Percentiles rank a stretch among this genome's conserved stretches.
These are phyloP conservation scores for Pelargonium nanum DNA, from an alignment of 345 rosid genomes.

Conservation along the genomic window DNA sequence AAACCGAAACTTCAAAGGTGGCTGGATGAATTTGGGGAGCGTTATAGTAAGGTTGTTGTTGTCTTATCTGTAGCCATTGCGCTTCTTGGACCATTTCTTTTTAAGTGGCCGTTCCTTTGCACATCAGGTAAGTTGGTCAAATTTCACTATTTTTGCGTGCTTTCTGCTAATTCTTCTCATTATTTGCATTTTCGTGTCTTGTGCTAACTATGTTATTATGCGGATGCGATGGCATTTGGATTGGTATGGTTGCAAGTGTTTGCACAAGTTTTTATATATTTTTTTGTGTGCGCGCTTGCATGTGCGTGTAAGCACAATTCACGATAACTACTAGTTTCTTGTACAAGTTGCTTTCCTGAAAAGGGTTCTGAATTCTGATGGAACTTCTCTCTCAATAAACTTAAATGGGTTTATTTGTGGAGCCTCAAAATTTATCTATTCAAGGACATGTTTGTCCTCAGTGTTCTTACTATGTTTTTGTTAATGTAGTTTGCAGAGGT, in stretches of 20 bases:
- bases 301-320: background rate
- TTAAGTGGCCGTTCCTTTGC: constrained; percentile 85
- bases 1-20: constrained; percentile 93
- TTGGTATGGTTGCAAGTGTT: background rate
- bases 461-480: constrained; percentile 1
- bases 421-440: background rate
- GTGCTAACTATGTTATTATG: background rate
- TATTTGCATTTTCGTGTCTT: constrained; percentile 2
- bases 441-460: background rate
- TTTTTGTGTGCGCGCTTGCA: background rate
- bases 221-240: background rate
- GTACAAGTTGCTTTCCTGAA: background rate
- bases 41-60: constrained; percentile 82
- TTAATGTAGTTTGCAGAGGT: constrained; percentile 74
- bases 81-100: constrained; percentile 73
- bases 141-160: constrained; percentile 4
- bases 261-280: background rate
- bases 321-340: background rate
- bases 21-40: constrained; percentile 95
- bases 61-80: constrained; percentile 70
- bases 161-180: background rate
- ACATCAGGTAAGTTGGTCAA: constrained; percentile 52
- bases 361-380: background rate
- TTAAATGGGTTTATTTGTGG: background rate
- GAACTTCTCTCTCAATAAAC: background rate